Conservation (phyloP, 75 land plant genomes). For the Pinus albicaulis region DNA sequence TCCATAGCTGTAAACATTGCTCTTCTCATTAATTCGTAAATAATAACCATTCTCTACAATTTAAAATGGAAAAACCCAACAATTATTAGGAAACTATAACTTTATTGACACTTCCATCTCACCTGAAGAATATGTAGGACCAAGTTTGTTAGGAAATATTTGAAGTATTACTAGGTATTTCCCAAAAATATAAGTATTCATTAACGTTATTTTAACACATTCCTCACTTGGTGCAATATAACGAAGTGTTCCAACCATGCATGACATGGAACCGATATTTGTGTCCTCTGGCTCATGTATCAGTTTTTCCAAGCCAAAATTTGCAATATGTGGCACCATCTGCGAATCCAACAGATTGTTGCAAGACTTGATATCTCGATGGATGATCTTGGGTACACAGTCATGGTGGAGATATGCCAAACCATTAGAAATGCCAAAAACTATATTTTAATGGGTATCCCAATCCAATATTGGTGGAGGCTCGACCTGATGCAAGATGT, state of each 20-base stretch:
- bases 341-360: constrained; percentile 52
- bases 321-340: constrained; percentile 48
- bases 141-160: not conserved
- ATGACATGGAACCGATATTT: constrained; percentile 27
- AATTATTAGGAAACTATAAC: not conserved
- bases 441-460: constrained; percentile 28
- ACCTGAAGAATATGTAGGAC: not conserved
- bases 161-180: not conserved
- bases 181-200: not conserved
- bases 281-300: constrained; percentile 16
- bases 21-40: constrained; percentile 29
- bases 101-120: not conserved
- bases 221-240: constrained; percentile 58
- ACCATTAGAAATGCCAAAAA: constrained; percentile 47
- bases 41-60: constrained; percentile 38
- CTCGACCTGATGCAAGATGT: constrained; percentile 34
- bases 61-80: not conserved
- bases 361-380: constrained; percentile 47
- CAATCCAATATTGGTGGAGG: constrained; percentile 29
- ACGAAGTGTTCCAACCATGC: constrained; percentile 48
- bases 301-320: constrained; percentile 42
- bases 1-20: constrained; percentile 57
- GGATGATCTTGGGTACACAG: constrained; percentile 48
- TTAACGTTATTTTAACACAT: not conserved
- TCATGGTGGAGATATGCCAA: constrained; percentile 51